A percentile compares a stretch with the other conserved stretches of the same genome.
phyloP scores from a whole-genome alignment of 139 green algal genomes.

The Chlorella ohadii region DNA sequence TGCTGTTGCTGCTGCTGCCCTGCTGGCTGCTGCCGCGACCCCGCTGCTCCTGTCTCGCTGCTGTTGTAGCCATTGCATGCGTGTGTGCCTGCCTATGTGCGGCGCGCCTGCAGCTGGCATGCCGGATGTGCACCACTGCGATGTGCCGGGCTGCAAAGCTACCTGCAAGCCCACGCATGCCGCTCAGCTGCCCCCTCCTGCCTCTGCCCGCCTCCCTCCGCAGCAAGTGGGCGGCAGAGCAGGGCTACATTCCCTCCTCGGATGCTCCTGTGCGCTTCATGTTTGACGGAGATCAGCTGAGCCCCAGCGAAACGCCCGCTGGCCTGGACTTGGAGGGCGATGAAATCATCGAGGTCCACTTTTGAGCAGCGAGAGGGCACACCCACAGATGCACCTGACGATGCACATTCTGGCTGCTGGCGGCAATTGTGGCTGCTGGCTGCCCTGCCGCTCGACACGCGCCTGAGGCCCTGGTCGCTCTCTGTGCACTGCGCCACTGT shows the following conservation, averaged over 20 bases:
- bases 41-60: background rate
- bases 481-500: too few relatives aligned
- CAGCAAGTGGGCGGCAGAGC: constrained; percentile 2
- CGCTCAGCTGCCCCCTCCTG: too few relatives aligned
- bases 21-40: background rate
- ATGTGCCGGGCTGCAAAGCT: too few relatives aligned
- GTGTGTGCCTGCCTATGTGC: background rate
- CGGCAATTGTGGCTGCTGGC: too few relatives aligned
- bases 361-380: background rate
- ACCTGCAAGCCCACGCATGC: too few relatives aligned
- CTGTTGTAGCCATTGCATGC: too few relatives aligned
- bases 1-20: background rate
- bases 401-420: too few relatives aligned
- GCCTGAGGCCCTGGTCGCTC: too few relatives aligned
- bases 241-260: background rate
- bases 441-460: too few relatives aligned
- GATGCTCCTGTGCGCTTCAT: constrained; percentile 31
- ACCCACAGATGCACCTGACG: too few relatives aligned
- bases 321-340: constrained; percentile 52
- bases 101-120: background rate
- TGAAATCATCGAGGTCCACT: constrained; percentile 43
- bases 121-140: too few relatives aligned
- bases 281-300: constrained; percentile 47
- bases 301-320: constrained; percentile 29
- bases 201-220: background rate